Conservation (phyloP, 306 rosid species). For the Glycine latifolia region DNA sequence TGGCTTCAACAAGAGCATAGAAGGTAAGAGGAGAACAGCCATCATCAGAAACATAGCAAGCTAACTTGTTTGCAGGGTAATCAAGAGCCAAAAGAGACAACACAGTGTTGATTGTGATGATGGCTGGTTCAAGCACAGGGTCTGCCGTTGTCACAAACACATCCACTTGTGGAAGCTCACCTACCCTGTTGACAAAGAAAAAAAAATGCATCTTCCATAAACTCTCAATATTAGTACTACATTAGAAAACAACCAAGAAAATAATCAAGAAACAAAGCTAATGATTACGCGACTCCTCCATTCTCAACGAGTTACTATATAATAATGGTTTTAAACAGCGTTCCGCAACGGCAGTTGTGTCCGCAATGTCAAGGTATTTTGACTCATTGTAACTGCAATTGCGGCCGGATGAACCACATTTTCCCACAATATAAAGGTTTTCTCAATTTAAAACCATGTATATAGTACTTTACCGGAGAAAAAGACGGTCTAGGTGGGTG, state of each 20-base stretch:
- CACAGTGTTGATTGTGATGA: conserved; percentile 70
- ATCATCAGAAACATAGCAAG: conserved; percentile 87
- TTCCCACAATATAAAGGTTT: too few relatives aligned
- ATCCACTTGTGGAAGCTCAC: conserved; percentile 72
- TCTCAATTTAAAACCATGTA: neutral
- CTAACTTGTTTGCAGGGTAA: conserved; percentile 74
- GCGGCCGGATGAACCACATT: too few relatives aligned
- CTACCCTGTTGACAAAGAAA: conserved; percentile 38
- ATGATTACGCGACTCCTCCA: too few relatives aligned
- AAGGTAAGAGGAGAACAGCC: conserved; percentile 64
- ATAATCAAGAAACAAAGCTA: too few relatives aligned
- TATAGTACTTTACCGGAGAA: neutral
- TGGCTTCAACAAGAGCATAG: conserved; percentile 62
- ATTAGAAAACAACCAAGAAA: too few relatives aligned
- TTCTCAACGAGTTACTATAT: too few relatives aligned
- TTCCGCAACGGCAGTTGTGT: too few relatives aligned
- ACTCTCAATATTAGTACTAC: neutral
- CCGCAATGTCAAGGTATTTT: too few relatives aligned
- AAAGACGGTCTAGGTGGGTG: conserved; percentile 57
- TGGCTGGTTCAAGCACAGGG: conserved; percentile 70
- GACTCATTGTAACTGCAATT: too few relatives aligned
- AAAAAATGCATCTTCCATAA: neutral
- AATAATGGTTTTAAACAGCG: neutral
- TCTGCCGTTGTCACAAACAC: conserved; percentile 83
- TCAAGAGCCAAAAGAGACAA: conserved; percentile 75